phyloP scores from a whole-genome alignment of 148 eudicot species.

The Amaranthus palmeri region DNA sequence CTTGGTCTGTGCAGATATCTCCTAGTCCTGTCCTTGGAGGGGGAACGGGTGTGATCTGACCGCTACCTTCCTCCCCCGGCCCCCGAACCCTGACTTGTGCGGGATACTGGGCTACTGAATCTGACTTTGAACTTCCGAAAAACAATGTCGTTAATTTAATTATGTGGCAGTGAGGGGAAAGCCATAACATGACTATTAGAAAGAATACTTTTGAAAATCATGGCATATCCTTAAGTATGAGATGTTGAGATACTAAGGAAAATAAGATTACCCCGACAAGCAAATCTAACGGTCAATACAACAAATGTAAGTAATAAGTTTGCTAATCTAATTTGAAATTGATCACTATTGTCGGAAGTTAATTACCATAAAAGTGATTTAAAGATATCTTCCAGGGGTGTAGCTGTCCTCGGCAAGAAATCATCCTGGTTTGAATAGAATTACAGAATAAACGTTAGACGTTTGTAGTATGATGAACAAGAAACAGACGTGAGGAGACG shows the following conservation, averaged over 20 bases:
- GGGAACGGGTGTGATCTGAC: too few species aligned
- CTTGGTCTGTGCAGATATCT: too few species aligned
- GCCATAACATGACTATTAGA: too few species aligned
- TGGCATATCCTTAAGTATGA: too few species aligned
- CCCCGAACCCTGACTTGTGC: too few species aligned
- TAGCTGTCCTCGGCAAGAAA: conserved; percentile 97
- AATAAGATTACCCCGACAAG: not conserved
- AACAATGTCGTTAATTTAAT: too few species aligned
- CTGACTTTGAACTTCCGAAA: too few species aligned
- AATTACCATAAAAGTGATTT: conserved; percentile 91
- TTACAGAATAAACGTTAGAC: not conserved
- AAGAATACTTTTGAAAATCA: too few species aligned
- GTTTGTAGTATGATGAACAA: not conserved
- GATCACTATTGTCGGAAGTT: not conserved
- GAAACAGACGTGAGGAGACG: not conserved
- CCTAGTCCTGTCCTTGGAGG: too few species aligned
- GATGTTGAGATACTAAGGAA: not conserved
- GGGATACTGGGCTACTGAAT: too few species aligned
- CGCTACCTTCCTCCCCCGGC: too few species aligned
- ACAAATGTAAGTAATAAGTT: not conserved
- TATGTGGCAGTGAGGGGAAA: too few species aligned
- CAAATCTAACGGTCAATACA: not conserved
- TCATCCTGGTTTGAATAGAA: conserved; percentile 61
- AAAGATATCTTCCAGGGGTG: conserved; percentile 95
- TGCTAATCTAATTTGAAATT: not conserved